Percentiles rank a stretch among this genome's conserved stretches.
Conservation (phyloP, 108 stramenopile species). For the Phaeodactylum tricornutum region DNA sequence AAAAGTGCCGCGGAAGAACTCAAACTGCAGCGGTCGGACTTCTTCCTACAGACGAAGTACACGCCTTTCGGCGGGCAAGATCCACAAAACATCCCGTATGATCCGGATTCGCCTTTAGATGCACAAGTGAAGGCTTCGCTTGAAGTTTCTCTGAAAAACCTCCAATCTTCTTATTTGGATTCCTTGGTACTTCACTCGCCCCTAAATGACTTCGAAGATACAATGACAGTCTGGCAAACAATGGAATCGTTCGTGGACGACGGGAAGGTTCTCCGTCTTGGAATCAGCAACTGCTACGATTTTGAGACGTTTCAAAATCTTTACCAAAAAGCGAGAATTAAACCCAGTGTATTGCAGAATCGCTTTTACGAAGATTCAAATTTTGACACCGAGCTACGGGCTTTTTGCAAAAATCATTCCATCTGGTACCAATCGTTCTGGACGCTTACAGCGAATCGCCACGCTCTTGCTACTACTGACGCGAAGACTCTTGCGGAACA, state of each 20-base stretch:
- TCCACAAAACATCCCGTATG: conserved; percentile 73
- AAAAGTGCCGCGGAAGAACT: conserved; percentile 26
- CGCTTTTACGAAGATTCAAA: conserved; percentile 62
- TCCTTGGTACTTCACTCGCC: conserved; percentile 47
- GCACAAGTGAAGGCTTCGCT: conserved; percentile 61
- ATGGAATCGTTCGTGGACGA: conserved; percentile 62
- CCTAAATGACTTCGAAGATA: conserved; percentile 22
- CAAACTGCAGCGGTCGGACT: conserved; percentile 36
- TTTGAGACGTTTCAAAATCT: conserved; percentile 22
- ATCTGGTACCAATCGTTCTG: conserved; percentile 81
- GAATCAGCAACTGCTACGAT: conserved; percentile 67
- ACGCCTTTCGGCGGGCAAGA: conserved; percentile 76
- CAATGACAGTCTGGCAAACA: conserved; percentile 49
- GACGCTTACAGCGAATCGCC: conserved; percentile 40
- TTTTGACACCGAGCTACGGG: conserved; percentile 69
- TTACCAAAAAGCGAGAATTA: conserved; percentile 53
- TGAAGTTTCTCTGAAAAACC: conserved; percentile 46
- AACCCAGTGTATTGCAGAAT: conserved; percentile 81
- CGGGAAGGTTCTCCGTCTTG: conserved; percentile 51
- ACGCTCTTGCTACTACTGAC: conserved; percentile 27
- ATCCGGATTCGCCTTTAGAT: conserved; percentile 29
- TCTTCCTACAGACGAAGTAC: conserved; percentile 88
- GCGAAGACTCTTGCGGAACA: conserved; percentile 24
- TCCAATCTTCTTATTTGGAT: conserved; percentile 76
- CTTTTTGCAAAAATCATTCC: conserved; percentile 56